These are phyloP conservation scores for Aleurites moluccanus DNA, from an alignment of 441 rosid species.

Conservation along the genomic window DNA sequence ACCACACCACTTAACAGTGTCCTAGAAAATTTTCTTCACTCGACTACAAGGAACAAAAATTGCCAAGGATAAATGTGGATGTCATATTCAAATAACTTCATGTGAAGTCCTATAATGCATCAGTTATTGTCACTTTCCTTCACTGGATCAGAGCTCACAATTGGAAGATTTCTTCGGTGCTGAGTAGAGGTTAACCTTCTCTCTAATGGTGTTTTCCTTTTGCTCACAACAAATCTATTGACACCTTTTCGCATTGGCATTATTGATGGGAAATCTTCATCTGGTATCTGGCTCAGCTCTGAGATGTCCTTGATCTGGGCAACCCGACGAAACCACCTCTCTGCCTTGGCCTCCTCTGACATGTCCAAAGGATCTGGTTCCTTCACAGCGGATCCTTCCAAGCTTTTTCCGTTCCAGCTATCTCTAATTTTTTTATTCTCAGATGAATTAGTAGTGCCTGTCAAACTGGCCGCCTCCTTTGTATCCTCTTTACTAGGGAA, in stretches of 20 bases:
- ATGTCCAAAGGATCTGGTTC: constrained; percentile 86
- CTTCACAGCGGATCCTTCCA: constrained; percentile 89
- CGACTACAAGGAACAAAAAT: background rate
- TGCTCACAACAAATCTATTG: constrained; percentile 92
- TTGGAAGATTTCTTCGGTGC: constrained; percentile 58
- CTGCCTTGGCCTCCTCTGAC: constrained; percentile 98
- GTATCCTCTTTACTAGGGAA: constrained; percentile 14
- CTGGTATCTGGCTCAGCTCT: constrained; percentile 90
- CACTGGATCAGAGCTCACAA: constrained; percentile 46
- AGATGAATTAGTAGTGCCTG: constrained; percentile 25
- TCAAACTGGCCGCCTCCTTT: constrained; percentile 12
- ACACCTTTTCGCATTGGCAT: constrained; percentile 99
- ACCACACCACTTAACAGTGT: background rate
- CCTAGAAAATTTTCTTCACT: background rate
- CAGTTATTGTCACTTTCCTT: constrained; percentile 34
- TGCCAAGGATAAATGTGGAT: background rate
- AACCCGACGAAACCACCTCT: constrained; percentile 87
- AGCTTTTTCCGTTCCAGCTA: constrained; percentile 63
- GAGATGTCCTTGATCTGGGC: constrained; percentile 94
- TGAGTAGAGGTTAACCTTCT: constrained; percentile 83
- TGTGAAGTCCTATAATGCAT: background rate
- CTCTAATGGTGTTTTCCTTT: constrained; percentile 86
- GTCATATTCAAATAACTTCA: background rate
- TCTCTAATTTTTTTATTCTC: constrained; percentile 31
- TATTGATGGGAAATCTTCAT: constrained; percentile 93